Conservation (phyloP, 2,329 filamentous ascomycete genomes). For the Ophiostoma ulmi region DNA sequence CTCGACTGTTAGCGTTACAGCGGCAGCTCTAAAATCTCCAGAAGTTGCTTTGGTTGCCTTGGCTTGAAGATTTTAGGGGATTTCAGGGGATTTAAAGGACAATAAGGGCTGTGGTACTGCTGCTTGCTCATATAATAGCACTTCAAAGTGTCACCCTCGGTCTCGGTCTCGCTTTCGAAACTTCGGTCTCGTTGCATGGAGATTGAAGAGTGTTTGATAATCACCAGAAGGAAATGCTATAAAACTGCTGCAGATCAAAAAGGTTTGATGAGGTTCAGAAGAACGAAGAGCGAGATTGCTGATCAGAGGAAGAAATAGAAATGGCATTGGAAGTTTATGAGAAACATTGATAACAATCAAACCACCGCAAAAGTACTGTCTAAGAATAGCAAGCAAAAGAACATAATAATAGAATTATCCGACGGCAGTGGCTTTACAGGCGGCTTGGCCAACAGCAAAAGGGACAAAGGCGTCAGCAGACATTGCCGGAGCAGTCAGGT, state of each 20-base stretch:
- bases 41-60: conserved; percentile 1
- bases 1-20: not conserved
- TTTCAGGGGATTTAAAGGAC: not conserved
- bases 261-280: not conserved
- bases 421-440: not conserved
- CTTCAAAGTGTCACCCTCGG: not conserved
- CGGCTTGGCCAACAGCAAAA: not conserved
- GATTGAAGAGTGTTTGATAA: not conserved
- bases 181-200: not conserved
- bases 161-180: not conserved
- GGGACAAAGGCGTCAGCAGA: not conserved
- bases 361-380: not conserved
- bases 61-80: not conserved
- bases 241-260: not conserved
- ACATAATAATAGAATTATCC: not conserved
- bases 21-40: not conserved
- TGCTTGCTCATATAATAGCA: not conserved
- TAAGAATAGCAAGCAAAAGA: not conserved
- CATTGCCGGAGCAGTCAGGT: not conserved
- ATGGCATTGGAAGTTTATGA: too few relatives aligned
- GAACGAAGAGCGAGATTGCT: not conserved
- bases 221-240: not conserved
- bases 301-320: not conserved
- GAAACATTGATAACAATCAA: not conserved
- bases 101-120: not conserved